phyloP scores from a whole-genome alignment of 139 green algal genomes.

The Tetradesmus obliquus region DNA sequence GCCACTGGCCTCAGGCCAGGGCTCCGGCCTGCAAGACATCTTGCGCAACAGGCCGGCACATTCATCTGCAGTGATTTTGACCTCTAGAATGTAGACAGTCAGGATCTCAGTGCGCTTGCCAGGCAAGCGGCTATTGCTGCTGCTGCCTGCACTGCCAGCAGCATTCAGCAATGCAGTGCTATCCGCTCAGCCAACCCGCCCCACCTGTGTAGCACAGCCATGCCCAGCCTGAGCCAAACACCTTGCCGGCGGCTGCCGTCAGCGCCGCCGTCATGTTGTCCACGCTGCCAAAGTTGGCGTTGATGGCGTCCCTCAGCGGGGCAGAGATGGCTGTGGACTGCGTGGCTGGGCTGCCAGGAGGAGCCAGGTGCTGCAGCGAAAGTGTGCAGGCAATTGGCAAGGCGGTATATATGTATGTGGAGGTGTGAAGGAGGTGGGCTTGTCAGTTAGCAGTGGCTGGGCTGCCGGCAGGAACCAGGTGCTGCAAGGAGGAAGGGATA shows the following conservation, averaged over 20 bases:
- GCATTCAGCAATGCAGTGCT: constrained; percentile 82
- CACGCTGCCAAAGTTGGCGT: constrained; percentile 67
- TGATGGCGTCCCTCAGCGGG: constrained; percentile 74
- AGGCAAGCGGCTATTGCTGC: too few species aligned
- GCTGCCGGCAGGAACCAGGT: not conserved
- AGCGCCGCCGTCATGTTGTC: constrained; percentile 85
- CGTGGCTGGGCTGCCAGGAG: not conserved
- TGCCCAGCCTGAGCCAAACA: constrained; percentile 90
- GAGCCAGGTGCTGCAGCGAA: constrained; percentile 31
- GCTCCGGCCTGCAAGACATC: too few species aligned
- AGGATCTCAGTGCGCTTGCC: too few species aligned
- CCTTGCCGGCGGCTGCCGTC: constrained; percentile 69
- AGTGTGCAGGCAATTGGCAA: too few species aligned
- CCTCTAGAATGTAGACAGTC: too few species aligned
- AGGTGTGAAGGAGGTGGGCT: too few species aligned
- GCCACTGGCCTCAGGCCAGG: too few species aligned
- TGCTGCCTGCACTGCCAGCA: too few species aligned
- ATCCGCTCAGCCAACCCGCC: constrained; percentile 83
- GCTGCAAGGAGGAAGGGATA: too few species aligned
- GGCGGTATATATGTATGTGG: too few species aligned
- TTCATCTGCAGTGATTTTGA: too few species aligned
- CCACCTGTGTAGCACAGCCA: constrained; percentile 69
- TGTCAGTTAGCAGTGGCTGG: constrained; percentile 31
- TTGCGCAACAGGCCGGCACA: too few species aligned
- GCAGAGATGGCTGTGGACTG: not conserved